Evolutionary conservation across 208 protist species (phyloP).

Genomic region (Leishmania gerbilli): DNA sequence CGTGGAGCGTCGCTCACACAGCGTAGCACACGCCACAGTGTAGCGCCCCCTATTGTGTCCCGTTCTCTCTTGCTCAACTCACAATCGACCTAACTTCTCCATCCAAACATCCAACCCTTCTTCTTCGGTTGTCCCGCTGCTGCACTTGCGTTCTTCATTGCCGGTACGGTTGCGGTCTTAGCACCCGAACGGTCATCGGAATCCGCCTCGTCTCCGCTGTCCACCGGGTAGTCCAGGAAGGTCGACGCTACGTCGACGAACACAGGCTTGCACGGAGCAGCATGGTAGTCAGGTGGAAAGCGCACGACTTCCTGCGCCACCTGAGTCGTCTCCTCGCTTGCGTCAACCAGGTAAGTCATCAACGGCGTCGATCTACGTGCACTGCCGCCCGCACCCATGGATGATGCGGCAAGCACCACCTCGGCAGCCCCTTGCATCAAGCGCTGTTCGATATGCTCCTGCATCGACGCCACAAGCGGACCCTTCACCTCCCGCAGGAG

Average conservation of each 20-base stretch:
- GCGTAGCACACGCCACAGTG: not conserved
- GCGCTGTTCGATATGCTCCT: conserved; percentile 40
- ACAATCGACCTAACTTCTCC: conserved; percentile 10
- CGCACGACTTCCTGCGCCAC: conserved; percentile 67
- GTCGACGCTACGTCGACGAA: conserved; percentile 87
- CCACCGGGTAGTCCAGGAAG: conserved; percentile 67
- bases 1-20: too few species aligned
- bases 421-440: conserved; percentile 44
- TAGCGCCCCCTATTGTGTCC: not conserved
- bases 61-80: not conserved
- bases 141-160: not conserved
- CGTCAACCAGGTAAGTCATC: conserved; percentile 43
- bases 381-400: not conserved
- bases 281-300: conserved; percentile 85
- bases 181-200: not conserved
- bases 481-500: conserved; percentile 31
- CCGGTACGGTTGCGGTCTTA: conserved; percentile 6
- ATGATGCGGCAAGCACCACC: conserved; percentile 30
- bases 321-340: conserved; percentile 28
- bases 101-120: conserved; percentile 28
- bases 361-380: not conserved
- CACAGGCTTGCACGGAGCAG: conserved; percentile 79
- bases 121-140: conserved; percentile 5
- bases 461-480: conserved; percentile 35
- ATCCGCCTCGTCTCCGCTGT: conserved; percentile 4